Base-by-base conservation (phyloP, 306 rosid species). In the Clitoria ternatea region DNA sequence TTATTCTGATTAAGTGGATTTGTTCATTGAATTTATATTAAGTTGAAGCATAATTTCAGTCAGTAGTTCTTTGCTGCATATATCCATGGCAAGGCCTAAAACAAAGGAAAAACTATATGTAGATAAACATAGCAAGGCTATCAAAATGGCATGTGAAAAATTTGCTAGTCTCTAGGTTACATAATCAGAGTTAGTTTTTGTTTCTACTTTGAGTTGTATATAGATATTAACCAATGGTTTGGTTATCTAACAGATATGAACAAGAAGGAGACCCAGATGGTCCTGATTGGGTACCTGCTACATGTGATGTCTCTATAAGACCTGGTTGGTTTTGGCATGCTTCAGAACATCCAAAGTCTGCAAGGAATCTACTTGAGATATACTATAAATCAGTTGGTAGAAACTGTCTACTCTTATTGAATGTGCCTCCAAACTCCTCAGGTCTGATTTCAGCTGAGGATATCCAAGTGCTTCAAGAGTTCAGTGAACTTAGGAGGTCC, bases 251-350 rank as follows among this genome's bases (percentile, higher is more conserved):
- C 94, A 93, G 98, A 79, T 93, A 93, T 64, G 22, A 66, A 7
- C 26, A 3, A 23, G 63, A 61, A 47, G 98, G 97, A 76, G 98
- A 93, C 43, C 97, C 87, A 33, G 23, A 13, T 20, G 97, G 98
- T 67, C 81, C 59, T 30, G 96, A 87, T 27, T 93, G 98, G 98
- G 68, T 88, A 40, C 98, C 98, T 3, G 85, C 90, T 17, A 79
- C 83, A 69, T 93, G 98, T 75, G 98, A 93, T 75, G 87, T 90
- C 77, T 93, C 98, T 17, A 87, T 93, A 65, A 83, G 98, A 68
- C 82, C 92, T 18, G 84, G 90, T 79, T 93, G 98, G 98, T 93
- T 93, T 83, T 93, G 98, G 98, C 97, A 89, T 81, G 62, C 88
- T 29, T 85, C 87, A 2, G 90, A 93, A 78, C 67, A 14, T 74